Evolutionary conservation across 257 asterid genomes (phyloP).

Genomic region (Perilla frutescens): DNA sequence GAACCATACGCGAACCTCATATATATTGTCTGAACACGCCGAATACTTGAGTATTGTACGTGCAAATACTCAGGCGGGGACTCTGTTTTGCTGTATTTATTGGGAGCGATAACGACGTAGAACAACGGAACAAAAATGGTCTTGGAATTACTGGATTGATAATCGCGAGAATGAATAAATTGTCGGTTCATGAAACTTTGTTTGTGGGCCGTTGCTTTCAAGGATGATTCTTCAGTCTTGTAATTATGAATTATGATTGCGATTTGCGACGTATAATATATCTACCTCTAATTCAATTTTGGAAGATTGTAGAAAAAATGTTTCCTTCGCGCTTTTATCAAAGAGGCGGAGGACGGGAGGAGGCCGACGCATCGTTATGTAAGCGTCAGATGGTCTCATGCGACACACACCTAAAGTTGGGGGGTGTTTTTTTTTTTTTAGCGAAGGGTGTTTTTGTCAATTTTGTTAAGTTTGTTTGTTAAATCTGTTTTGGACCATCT

Average conservation of each 20-base stretch:
- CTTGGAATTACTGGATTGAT: constrained; percentile 27
- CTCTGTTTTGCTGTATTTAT: constrained; percentile 31
- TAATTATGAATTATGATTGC: too few relatives aligned
- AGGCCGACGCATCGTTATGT: too few relatives aligned
- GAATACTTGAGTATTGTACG: neutral
- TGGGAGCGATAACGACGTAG: constrained; percentile 13
- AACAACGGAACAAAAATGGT: constrained; percentile 13
- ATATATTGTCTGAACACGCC: neutral
- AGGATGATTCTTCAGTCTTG: neutral
- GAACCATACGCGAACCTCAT: constrained; percentile 31
- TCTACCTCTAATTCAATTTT: neutral
- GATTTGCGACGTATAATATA: neutral
- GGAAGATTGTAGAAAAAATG: neutral
- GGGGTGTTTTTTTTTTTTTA: too few relatives aligned
- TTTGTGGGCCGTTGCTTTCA: neutral
- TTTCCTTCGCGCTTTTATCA: neutral
- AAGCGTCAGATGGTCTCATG: too few relatives aligned
- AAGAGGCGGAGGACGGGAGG: too few relatives aligned
- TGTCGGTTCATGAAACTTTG: constrained; percentile 6
- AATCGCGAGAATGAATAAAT: constrained; percentile 14
- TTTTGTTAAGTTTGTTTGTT: too few relatives aligned
- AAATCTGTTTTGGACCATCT: too few relatives aligned
- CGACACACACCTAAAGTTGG: too few relatives aligned
- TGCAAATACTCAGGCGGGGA: neutral
- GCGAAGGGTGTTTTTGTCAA: too few relatives aligned